phyloP scores from a whole-genome alignment of 2,329 filamentous ascomycete genomes.

The Colletotrichum somersetense region DNA sequence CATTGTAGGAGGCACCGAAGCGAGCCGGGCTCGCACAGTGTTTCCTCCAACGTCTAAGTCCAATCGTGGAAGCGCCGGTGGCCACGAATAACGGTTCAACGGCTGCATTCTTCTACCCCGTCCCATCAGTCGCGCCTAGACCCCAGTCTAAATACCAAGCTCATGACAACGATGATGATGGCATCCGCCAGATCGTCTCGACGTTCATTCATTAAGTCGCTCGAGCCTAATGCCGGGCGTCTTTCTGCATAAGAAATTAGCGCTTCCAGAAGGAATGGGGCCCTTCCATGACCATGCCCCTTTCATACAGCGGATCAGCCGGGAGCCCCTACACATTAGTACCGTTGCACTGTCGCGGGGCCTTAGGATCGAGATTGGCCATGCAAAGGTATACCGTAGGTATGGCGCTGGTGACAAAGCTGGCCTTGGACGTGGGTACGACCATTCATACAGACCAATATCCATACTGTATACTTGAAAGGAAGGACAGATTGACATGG shows the following conservation, averaged over 20 bases:
- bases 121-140: conserved; percentile 14
- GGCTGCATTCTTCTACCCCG: not conserved
- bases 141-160: conserved; percentile 1
- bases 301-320: conserved; percentile 35
- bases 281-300: conserved; percentile 35
- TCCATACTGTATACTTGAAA: conserved; percentile 1
- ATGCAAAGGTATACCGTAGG: conserved; percentile 6
- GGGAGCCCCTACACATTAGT: conserved; percentile 31
- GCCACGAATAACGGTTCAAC: conserved; percentile 27
- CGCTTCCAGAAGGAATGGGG: conserved; percentile 39
- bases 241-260: conserved; percentile 11
- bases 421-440: conserved; percentile 6
- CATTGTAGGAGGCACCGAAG: not conserved
- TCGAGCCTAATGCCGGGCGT: conserved; percentile 11
- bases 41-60: conserved; percentile 12
- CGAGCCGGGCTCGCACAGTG: conserved; percentile 26
- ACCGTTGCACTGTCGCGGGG: conserved; percentile 17
- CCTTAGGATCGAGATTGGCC: conserved; percentile 39
- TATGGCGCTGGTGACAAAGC: conserved; percentile 6
- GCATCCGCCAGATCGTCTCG: not conserved
- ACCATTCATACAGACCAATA: not conserved
- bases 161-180: conserved; percentile 10
- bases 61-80: not conserved
- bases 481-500: conserved; percentile 11
- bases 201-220: not conserved